Percentiles rank a stretch among this genome's conserved stretches.
Conservation (phyloP, 2,329 filamentous ascomycete genomes). For the Lithohypha guttulata region DNA sequence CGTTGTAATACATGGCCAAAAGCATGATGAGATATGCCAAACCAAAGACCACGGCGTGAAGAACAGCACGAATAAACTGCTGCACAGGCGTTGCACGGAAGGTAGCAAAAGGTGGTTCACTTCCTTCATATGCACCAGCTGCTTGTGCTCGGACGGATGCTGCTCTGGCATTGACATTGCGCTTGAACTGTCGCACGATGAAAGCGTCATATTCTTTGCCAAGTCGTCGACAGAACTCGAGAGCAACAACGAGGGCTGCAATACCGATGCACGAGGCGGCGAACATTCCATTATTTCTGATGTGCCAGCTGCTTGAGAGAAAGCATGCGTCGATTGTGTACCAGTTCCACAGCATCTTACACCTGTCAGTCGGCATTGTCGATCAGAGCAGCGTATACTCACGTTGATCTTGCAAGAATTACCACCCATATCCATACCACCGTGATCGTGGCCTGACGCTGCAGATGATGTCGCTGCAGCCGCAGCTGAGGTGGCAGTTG, state of each 20-base stretch:
- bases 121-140: not conserved
- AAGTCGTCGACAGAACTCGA: slow-evolving; percentile 61
- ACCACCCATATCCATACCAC: slow-evolving; percentile 12
- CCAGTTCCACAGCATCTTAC: slow-evolving; percentile 64
- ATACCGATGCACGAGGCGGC: slow-evolving; percentile 71
- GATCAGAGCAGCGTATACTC: no score
- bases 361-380: not conserved
- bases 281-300: slow-evolving; percentile 60
- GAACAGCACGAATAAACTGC: slow-evolving; percentile 15
- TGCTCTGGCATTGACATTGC: slow-evolving; percentile 2
- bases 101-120: slow-evolving; percentile 13
- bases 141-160: not conserved
- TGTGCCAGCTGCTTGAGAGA: slow-evolving; percentile 57
- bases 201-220: slow-evolving; percentile 63
- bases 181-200: slow-evolving; percentile 25
- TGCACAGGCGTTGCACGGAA: slow-evolving; percentile 17
- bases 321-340: slow-evolving; percentile 55
- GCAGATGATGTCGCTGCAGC: slow-evolving; percentile 10
- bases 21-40: slow-evolving; percentile 72
- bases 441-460: slow-evolving; percentile 1
- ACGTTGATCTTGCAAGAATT: slow-evolving; percentile 15
- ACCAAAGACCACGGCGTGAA: slow-evolving; percentile 46
- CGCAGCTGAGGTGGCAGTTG: slow-evolving; percentile 10
- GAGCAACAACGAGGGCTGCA: slow-evolving; percentile 58
- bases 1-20: slow-evolving; percentile 54